Evolutionary conservation across 306 rosid genomes (phyloP).

Genomic region (Begonia peltatifolia): DNA sequence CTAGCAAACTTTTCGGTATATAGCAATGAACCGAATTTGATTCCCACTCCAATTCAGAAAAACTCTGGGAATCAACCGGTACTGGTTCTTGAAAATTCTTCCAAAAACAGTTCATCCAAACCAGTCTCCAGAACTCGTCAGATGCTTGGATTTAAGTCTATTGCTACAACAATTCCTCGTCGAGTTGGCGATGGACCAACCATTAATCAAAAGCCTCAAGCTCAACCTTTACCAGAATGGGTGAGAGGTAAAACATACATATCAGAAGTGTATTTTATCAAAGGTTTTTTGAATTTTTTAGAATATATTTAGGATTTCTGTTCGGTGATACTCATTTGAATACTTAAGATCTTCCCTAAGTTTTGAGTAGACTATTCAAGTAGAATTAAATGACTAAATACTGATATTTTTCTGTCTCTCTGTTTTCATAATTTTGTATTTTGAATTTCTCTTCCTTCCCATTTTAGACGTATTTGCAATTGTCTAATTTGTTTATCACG

Average conservation of each 20-base stretch:
- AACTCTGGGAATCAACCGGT: conserved; percentile 35
- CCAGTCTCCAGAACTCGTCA: conserved; percentile 37
- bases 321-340: too few relatives aligned
- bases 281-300: too few relatives aligned
- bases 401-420: too few relatives aligned
- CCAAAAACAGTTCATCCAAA: conserved; percentile 38
- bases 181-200: conserved; percentile 30
- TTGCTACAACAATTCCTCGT: conserved; percentile 37
- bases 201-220: conserved; percentile 39
- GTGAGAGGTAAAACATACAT: conserved; percentile 28
- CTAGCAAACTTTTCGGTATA: conserved; percentile 57
- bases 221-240: conserved; percentile 58
- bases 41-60: conserved; percentile 34
- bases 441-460: too few relatives aligned
- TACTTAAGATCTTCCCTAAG: too few relatives aligned
- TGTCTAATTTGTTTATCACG: too few relatives aligned
- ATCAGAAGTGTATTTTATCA: too few relatives aligned
- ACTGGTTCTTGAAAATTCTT: conserved; percentile 52
- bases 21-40: conserved; percentile 30
- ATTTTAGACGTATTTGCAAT: too few relatives aligned
- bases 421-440: too few relatives aligned
- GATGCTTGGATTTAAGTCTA: conserved; percentile 24
- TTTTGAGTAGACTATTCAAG: too few relatives aligned
- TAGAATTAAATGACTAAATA: too few relatives aligned
- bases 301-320: too few relatives aligned